A percentile compares a stretch with the other conserved stretches of the same genome.
Evolutionary conservation across 768 basidiomycete species (phyloP).

Genomic region (Mycena filopes): DNA sequence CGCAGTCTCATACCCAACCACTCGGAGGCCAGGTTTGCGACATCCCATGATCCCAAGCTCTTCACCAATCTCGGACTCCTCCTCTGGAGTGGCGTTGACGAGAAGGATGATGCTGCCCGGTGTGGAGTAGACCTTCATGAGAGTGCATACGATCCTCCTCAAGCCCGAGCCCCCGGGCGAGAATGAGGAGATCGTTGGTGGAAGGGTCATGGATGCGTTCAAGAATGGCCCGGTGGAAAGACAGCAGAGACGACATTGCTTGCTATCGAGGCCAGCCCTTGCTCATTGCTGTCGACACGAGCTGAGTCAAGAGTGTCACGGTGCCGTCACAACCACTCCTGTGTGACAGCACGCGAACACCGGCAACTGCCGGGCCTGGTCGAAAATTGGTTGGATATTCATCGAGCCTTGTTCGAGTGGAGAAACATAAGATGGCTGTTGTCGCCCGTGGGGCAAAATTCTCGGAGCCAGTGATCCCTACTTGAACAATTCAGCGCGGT

Average conservation of each 20-base stretch:
- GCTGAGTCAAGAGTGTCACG: too few relatives aligned
- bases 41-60: conserved; percentile 94
- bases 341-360: too few relatives aligned
- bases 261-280: too few relatives aligned
- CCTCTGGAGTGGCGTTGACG: conserved; percentile 85
- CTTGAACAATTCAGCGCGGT: too few relatives aligned
- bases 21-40: conserved; percentile 83
- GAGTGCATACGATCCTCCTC: conserved; percentile 81
- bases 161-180: conserved; percentile 94
- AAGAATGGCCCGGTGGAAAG: conserved; percentile 76
- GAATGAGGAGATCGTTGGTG: conserved; percentile 76
- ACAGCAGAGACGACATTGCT: conserved; percentile 64
- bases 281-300: too few relatives aligned
- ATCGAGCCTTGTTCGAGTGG: too few relatives aligned
- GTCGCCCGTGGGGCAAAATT: too few relatives aligned
- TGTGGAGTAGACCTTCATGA: conserved; percentile 93
- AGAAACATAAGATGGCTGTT: too few relatives aligned
- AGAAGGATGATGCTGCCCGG: conserved; percentile 86
- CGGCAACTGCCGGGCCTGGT: too few relatives aligned
- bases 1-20: conserved; percentile 85
- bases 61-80: conserved; percentile 91
- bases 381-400: too few relatives aligned
- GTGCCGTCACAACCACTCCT: neutral
- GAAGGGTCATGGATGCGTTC: conserved; percentile 79
- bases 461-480: too few relatives aligned